phyloP scores from a whole-genome alignment of 2,329 filamentous ascomycete genomes.

The Talaromyces piceae region DNA sequence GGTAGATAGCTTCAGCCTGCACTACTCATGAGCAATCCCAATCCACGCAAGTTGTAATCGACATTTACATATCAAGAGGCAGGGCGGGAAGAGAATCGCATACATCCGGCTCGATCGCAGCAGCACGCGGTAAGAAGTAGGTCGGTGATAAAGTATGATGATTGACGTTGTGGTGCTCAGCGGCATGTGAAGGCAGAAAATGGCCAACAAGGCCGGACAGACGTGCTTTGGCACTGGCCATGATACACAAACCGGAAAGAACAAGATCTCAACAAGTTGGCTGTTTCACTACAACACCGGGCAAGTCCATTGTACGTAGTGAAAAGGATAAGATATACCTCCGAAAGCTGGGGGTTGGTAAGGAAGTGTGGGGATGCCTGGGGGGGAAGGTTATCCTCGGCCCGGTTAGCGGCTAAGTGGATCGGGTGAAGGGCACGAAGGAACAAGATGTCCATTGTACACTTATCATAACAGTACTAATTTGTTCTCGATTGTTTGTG shows the following conservation, averaged over 20 bases:
- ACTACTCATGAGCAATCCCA: not conserved
- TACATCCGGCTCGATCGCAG: slow-evolving; percentile 74
- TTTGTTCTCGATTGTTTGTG: too few species aligned
- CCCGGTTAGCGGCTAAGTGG: not conserved
- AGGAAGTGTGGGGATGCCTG: too few species aligned
- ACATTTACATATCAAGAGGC: not conserved
- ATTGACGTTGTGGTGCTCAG: slow-evolving; percentile 20
- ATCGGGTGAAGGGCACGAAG: not conserved
- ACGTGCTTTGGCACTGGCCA: slow-evolving; percentile 21
- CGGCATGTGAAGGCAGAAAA: slow-evolving; percentile 13
- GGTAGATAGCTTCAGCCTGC: slow-evolving; percentile 71
- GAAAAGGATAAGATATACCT: not conserved
- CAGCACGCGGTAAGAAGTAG: slow-evolving; percentile 77
- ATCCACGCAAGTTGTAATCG: too few species aligned
- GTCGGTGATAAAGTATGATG: slow-evolving; percentile 69
- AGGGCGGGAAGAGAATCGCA: slow-evolving; percentile 12
- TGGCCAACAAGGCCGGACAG: slow-evolving; percentile 25
- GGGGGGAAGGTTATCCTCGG: not conserved
- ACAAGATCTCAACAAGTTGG: too few species aligned
- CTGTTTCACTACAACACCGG: too few species aligned
- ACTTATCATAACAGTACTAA: not conserved
- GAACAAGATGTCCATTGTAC: not conserved
- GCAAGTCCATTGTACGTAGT: too few species aligned
- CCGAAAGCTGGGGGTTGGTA: not conserved
- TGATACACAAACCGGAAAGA: slow-evolving; percentile 10